Evolutionary conservation across 2,329 filamentous ascomycete genomes (phyloP), one percentile per base, ranked within the genome.

Genomic region (Achaetomium macrosporum): DNA sequence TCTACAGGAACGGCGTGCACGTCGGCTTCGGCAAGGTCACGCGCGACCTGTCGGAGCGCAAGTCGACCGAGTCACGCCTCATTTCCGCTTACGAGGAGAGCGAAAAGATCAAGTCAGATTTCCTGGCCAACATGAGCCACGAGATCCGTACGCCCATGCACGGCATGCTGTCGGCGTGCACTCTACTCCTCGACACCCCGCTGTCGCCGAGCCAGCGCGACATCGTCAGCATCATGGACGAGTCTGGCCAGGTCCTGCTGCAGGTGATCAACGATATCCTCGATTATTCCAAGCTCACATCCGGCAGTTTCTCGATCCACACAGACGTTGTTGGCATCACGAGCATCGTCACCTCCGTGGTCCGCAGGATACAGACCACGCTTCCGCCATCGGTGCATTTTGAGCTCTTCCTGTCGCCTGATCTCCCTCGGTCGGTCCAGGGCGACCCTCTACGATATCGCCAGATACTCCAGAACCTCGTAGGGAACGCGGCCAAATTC

Each of bases 141-240:
- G 81, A 84, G 63, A 81, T 84, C 51, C 74, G 81, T 40, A 85
- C 81, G 0, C 82, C 82, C 0, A 83, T 85, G 75, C 80, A 84
- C 59, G 81, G 79, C 35, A 78, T 84, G 72, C 69, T 82, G 19
- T 74, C 79, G 15, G 81, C 80, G n/a, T 71, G 79, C 53, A 73
- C 76, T 13, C 73, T 84, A 56, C 71, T 85, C 4, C 69, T 77
- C 17, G 77, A 80, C 56, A 81, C 79, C 0, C 60, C 66, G 0
- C 66, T 84, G n/a, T 71, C 72, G 6, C 64, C 72, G 1, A 72
- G 79, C 40, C 81, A 84, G 63, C 71, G 73, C 19, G 80, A 84
- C 52, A 76, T 77, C 40, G 73, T 77, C 1, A 70, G 71, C 39
- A 78, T 83, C 42, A 79, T 84, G 50, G 73, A 81, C 57, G 79